A percentile compares a stretch with the other conserved stretches of the same genome.
Conservation (phyloP, 495 filamentous ascomycete species). For the Trichoderma orchidacearum region DNA sequence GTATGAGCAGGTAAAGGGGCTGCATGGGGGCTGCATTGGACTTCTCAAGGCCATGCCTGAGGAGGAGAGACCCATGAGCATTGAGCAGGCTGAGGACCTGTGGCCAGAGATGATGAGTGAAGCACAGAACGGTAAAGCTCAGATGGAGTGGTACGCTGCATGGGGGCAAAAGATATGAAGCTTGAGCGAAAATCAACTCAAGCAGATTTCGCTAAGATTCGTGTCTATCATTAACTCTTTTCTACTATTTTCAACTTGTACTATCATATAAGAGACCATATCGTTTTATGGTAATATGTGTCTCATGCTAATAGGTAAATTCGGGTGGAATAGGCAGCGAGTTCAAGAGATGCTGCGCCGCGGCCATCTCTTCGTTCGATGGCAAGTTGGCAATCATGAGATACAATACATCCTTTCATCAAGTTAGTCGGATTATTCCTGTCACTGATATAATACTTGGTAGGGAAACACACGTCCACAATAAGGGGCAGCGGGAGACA, state of each 20-base stretch:
- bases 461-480: no score
- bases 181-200: no score
- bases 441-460: background rate
- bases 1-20: background rate
- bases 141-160: background rate
- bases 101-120: background rate
- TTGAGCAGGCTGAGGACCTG: background rate
- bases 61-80: background rate
- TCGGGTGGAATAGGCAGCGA: no score
- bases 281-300: no score
- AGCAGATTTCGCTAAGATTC: no score
- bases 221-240: no score
- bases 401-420: constrained; percentile 31
- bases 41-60: background rate
- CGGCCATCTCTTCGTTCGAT: constrained; percentile 25
- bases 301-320: no score
- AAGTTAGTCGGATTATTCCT: no score
- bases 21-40: background rate
- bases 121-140: background rate
- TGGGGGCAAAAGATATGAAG: background rate
- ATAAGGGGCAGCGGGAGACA: background rate
- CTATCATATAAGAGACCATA: no score
- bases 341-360: constrained; percentile 3
- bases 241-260: no score
- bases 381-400: constrained; percentile 40